Percentiles rank a stretch among this genome's conserved stretches.
phyloP scores from a whole-genome alignment of 2,329 filamentous ascomycete genomes.

The Claviceps cyperi region DNA sequence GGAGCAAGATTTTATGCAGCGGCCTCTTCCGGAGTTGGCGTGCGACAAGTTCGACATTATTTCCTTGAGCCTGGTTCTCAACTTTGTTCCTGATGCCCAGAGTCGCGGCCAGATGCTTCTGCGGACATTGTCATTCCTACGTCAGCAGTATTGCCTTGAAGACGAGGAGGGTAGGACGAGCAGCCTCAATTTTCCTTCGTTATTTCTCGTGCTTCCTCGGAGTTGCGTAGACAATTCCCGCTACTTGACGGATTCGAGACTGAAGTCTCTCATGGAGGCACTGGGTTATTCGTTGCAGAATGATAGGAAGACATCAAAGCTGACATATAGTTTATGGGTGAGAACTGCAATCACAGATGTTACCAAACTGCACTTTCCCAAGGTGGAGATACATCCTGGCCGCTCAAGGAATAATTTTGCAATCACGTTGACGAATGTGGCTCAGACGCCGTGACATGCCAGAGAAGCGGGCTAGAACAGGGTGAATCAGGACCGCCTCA shows the following conservation, averaged over 20 bases:
- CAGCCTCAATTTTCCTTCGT: constrained; percentile 39
- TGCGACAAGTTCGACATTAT: constrained; percentile 71
- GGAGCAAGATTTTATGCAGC: constrained; percentile 88
- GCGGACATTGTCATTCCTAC: constrained; percentile 58
- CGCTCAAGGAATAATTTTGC: constrained; percentile 79
- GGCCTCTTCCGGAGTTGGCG: constrained; percentile 51
- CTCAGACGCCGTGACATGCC: constrained; percentile 3
- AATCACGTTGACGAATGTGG: constrained; percentile 43
- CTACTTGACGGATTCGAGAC: constrained; percentile 60
- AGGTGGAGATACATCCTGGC: constrained; percentile 65
- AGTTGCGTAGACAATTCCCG: constrained; percentile 83
- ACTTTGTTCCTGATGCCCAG: constrained; percentile 71
- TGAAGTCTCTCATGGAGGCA: constrained; percentile 59
- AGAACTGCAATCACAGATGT: constrained; percentile 18
- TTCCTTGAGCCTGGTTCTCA: constrained; percentile 82
- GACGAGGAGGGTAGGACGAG: constrained; percentile 8
- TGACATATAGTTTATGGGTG: constrained; percentile 82
- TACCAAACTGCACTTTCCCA: constrained; percentile 24
- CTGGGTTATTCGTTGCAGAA: constrained; percentile 56
- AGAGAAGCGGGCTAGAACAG: not conserved
- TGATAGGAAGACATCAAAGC: constrained; percentile 64
- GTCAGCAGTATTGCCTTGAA: constrained; percentile 6
- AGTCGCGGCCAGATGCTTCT: constrained; percentile 74
- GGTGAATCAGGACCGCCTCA: not conserved
- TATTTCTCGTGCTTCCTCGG: constrained; percentile 83